Evolutionary conservation across 768 basidiomycete genomes (phyloP).

Genomic region (Boletus eberwhitei): DNA sequence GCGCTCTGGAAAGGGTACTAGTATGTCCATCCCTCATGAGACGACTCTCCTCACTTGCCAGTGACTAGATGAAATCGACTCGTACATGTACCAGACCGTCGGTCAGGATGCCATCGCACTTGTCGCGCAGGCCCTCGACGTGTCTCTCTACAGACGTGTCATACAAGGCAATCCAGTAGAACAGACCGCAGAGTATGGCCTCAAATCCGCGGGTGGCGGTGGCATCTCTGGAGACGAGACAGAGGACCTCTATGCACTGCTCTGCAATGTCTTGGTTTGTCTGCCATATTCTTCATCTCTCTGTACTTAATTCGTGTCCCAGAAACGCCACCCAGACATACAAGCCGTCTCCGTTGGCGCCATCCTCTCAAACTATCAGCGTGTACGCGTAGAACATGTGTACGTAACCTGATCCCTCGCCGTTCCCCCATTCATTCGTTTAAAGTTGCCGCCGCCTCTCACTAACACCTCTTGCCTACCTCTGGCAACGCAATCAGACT

Average conservation of each 20-base stretch:
- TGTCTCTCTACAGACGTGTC: conserved; percentile 79
- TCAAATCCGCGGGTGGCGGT: conserved; percentile 43
- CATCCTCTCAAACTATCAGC: conserved; percentile 96
- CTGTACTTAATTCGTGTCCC: conserved; percentile 2
- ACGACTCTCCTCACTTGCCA: conserved; percentile 2
- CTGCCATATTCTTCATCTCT: neutral
- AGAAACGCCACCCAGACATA: conserved; percentile 77
- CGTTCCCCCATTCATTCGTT: conserved; percentile 1
- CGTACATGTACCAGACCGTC: conserved; percentile 98
- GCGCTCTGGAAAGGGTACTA: conserved; percentile 68
- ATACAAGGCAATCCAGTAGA: conserved; percentile 82
- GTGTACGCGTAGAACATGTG: conserved; percentile 98
- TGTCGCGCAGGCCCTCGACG: conserved; percentile 78
- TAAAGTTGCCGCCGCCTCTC: conserved; percentile 75
- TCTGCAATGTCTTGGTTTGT: conserved; percentile 73
- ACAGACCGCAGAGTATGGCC: conserved; percentile 84
- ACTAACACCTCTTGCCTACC: conserved; percentile 77
- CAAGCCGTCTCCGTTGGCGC: conserved; percentile 92
- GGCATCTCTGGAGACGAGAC: conserved; percentile 88
- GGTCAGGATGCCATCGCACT: conserved; percentile 90
- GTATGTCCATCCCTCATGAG: conserved; percentile 27
- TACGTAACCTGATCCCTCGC: conserved; percentile 34
- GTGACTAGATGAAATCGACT: conserved; percentile 91
- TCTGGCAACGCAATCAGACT: conserved; percentile 93
- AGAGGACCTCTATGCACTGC: conserved; percentile 80